A percentile compares a stretch with the other conserved stretches of the same genome.
Conservation (phyloP, 83 land plant species). For the Larix sibirica region DNA sequence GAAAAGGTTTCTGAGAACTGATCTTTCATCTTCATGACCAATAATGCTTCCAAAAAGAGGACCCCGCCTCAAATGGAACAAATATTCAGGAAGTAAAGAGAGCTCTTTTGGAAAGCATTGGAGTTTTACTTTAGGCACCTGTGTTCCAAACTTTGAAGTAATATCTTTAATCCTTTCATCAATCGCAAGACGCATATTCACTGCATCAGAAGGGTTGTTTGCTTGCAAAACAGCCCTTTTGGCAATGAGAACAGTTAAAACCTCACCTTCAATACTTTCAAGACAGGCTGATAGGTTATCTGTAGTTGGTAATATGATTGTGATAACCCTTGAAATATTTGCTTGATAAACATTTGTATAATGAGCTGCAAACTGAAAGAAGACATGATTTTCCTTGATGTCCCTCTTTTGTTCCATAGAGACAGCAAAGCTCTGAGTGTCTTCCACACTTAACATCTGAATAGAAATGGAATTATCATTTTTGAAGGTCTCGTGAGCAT, state of each 20-base stretch:
- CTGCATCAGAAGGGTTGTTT: constrained; percentile 68
- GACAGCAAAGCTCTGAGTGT: constrained; percentile 85
- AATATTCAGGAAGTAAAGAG: constrained; percentile 69
- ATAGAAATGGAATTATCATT: constrained; percentile 69
- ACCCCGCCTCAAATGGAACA: constrained; percentile 96
- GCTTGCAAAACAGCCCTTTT: constrained; percentile 86
- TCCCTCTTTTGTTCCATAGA: constrained; percentile 74
- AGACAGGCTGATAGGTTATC: constrained; percentile 72
- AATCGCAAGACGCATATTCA: constrained; percentile 65
- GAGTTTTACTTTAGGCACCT: constrained; percentile 62
- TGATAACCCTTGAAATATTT: constrained; percentile 86
- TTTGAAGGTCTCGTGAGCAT: constrained; percentile 73
- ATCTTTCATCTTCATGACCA: constrained; percentile 99
- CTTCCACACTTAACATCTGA: constrained; percentile 91
- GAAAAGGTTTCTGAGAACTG: constrained; percentile 82
- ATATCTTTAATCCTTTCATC: constrained; percentile 97
- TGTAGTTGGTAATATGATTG: constrained; percentile 85
- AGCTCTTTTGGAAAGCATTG: constrained; percentile 81
- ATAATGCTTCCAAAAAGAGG: constrained; percentile 92
- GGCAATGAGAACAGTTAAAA: constrained; percentile 84
- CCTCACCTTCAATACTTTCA: constrained; percentile 84
- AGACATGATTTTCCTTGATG: constrained; percentile 67
- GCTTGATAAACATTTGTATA: constrained; percentile 74
- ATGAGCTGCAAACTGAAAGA: constrained; percentile 84
- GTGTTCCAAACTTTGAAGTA: constrained; percentile 77